Evolutionary conservation across 176 grass and related monocot species (phyloP), one percentile per base, ranked within the genome.

Genomic region (Paspalum notatum): DNA sequence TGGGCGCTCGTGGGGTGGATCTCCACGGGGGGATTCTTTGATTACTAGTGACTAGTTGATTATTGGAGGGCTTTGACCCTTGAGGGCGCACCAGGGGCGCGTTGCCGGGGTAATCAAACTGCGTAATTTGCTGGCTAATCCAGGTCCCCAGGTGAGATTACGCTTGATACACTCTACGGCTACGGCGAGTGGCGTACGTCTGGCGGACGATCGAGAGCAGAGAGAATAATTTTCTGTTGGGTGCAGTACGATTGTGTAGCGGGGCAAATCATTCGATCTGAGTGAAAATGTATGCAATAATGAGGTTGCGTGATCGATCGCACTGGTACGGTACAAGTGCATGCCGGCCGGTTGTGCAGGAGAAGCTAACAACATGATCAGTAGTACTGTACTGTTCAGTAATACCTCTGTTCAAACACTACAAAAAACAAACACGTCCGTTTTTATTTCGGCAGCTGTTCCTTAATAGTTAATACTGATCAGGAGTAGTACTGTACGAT

Each of bases 1-100:
- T 91, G 92, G 76, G 86, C 83, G 89, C 87, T 76, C 78, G 82
- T 87, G 88, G 86, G 87, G 67, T 72, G 89, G 78, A 85, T 85
- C 83, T 66, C 70, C 68, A 71, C 24, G 66, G 68, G 66, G 58
- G 32, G 82, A 80, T 84, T 53, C 76, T 80, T 68, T 44, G 50
- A 77, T 47, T 9, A 58, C 25, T 62, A 32, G 26, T 27, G 59
- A 59, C 24, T 27, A 18, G 50, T 8, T 49, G 22, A 52, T 52
- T 20, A 14, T 32, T 32, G 18, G 12, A 42, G 56, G n/a, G 52
- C 46, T 73, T 84, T 88, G 87, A 84, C 87, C 76, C 86, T 80
- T 79, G 81, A 68, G 21, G 21, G 24, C 51, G 27, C 81, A 73
- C 60, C 72, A 38, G 75, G 58, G 68, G 25, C 63, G 80, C n/a